Conservation (phyloP, 148 eudicot genomes). For the Vaccinium vitisidaea region DNA sequence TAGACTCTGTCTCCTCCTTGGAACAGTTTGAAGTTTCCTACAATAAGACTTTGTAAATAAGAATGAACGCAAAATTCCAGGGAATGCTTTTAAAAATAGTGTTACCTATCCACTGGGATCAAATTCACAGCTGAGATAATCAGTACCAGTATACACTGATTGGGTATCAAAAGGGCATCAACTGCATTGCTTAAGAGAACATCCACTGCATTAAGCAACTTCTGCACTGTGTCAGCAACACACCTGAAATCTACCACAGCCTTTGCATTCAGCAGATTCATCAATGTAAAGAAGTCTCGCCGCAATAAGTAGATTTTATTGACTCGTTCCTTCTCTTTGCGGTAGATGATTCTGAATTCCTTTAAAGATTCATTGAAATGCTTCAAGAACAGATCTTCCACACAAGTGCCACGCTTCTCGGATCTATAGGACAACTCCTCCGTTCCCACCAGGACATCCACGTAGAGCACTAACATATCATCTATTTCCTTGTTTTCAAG, state of each 20-base stretch:
- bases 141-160: background rate
- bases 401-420: background rate
- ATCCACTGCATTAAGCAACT: slow-evolving; percentile 4
- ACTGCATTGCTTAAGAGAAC: background rate
- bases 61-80: background rate
- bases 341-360: slow-evolving; percentile 5
- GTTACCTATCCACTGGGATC: background rate
- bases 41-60: background rate
- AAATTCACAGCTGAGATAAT: background rate
- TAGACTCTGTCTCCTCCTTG: background rate
- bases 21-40: background rate
- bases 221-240: background rate
- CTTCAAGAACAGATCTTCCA: background rate
- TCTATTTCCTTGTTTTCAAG: background rate
- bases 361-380: slow-evolving; percentile 9
- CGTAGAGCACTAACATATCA: background rate
- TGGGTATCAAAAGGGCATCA: background rate
- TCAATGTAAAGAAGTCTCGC: background rate
- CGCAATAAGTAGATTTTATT: background rate
- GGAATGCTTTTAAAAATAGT: background rate
- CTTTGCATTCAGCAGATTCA: background rate
- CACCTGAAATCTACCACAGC: background rate
- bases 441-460: slow-evolving; percentile 10
- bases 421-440: slow-evolving; percentile 1
- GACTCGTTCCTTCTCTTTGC: slow-evolving; percentile 10